A percentile compares a stretch with the other conserved stretches of the same genome.
Evolutionary conservation across 2,329 filamentous ascomycete genomes (phyloP).

Genomic region (Neofusicoccum parvum): DNA sequence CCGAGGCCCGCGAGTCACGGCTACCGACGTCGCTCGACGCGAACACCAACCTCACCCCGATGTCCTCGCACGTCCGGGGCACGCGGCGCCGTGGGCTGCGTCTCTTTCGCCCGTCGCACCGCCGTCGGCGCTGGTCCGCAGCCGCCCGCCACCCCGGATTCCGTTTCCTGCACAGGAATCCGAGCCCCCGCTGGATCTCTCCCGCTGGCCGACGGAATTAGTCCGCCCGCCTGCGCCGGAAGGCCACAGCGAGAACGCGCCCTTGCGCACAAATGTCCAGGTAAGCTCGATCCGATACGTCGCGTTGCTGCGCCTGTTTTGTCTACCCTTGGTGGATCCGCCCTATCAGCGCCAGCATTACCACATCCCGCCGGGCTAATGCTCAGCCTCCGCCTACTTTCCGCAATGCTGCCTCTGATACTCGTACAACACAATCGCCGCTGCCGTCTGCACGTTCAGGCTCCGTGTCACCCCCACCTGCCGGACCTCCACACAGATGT

Average conservation of each 20-base stretch:
- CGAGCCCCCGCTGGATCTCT: neutral
- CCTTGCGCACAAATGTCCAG: no score
- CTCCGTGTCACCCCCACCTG: slow-evolving; percentile 56
- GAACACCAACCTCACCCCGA: no score
- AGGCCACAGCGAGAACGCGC: slow-evolving; percentile 4
- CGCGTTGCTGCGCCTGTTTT: neutral
- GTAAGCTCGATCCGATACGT: neutral
- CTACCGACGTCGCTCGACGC: neutral
- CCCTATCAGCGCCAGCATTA: no score
- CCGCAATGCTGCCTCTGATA: slow-evolving; percentile 46
- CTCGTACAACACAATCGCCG: slow-evolving; percentile 54
- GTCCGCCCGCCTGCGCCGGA: neutral
- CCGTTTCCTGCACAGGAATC: neutral
- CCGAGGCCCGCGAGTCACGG: slow-evolving; percentile 16
- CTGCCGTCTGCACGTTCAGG: slow-evolving; percentile 59
- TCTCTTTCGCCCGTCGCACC: no score
- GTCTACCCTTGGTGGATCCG: no score
- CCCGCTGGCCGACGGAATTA: neutral
- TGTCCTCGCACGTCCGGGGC: no score
- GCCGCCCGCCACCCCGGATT: neutral
- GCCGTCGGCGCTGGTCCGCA: neutral
- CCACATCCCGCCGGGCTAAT: no score
- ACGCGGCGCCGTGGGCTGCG: no score
- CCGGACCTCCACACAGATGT: slow-evolving; percentile 55
- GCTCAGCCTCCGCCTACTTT: neutral